A percentile compares a stretch with the other conserved stretches of the same genome.
Evolutionary conservation across 331 rosid species (phyloP).

Genomic region (Rhamnella rubrinervis): DNA sequence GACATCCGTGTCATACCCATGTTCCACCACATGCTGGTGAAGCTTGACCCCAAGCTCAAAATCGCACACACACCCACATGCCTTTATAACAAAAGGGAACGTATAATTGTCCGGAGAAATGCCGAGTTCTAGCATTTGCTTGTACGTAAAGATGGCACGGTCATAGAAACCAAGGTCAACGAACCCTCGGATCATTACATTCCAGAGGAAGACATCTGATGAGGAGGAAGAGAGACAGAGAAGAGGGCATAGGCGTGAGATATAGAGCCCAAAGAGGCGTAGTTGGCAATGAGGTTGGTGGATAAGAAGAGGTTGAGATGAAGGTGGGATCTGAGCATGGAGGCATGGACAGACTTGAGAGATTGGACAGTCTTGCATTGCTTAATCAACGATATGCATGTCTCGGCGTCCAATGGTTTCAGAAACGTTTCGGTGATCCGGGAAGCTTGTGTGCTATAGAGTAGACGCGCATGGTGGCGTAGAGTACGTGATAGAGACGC

Average conservation of each 20-base stretch:
- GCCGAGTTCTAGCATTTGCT: conserved; percentile 29
- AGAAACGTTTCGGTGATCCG: background rate
- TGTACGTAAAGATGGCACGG: conserved; percentile 28
- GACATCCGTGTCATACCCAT: conserved; percentile 25
- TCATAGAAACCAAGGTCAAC: conserved; percentile 32
- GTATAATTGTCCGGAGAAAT: conserved; percentile 37
- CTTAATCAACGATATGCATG: conserved; percentile 29
- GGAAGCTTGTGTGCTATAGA: background rate
- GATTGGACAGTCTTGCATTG: conserved; percentile 28
- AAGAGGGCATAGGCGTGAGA: conserved; percentile 39
- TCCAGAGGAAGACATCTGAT: conserved; percentile 37
- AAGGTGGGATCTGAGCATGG: conserved; percentile 34
- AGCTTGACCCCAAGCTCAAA: conserved; percentile 23
- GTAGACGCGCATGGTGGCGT: background rate
- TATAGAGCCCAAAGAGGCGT: conserved; percentile 35
- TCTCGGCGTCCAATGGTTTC: conserved; percentile 2
- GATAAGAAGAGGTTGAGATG: conserved; percentile 34
- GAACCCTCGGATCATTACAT: conserved; percentile 43
- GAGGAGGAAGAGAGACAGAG: conserved; percentile 20
- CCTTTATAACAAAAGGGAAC: conserved; percentile 46
- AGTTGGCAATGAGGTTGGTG: conserved; percentile 44
- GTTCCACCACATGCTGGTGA: conserved; percentile 24
- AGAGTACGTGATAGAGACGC: background rate
- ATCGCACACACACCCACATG: conserved; percentile 26
- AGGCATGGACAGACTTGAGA: conserved; percentile 38